Base-by-base conservation (phyloP, 2,329 filamentous ascomycete genomes). In the Aspergillus unguis region DNA sequence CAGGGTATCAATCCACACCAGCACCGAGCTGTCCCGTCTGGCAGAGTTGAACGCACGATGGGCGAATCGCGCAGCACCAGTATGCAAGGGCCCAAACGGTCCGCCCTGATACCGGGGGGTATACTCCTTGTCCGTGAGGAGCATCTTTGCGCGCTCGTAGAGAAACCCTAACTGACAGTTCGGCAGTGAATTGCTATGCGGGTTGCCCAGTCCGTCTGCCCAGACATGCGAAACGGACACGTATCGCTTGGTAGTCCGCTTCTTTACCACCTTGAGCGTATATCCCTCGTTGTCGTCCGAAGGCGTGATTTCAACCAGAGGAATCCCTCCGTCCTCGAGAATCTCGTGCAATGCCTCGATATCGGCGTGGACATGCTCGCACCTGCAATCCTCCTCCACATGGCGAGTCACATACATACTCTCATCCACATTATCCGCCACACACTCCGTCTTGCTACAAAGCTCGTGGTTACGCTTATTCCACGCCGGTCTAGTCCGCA, bases 1-100 rank as follows among this genome's bases (percentile, higher is more conserved):
- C 26, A 46, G 6, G 28, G 44, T 46, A 46, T 38, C 44, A 28
- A 46, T 46, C 44, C 44, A 46, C 3, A 46, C 23, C 10, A 46
- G 25, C 11, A 46, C 44, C 37, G 33, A 37, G 29, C 38, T 11
- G 44, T 37, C 10, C 4, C 31, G 23, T 3, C 44, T 32, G 2
- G 17, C 6, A 4, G 32, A 23, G 6, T 38, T 38, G 32, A 23
- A 6, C 6, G 44, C 44, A 9, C 37, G 38, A 29, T 46, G 44
- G 5, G 25, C 44, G 17, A 46, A 4, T 38, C 33, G 44, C 28
- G 25, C 32, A 2, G 44, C 44, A 9, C 44, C 25, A 5, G 9
- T 28, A 23, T 46, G n/a, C 11, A 46, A 23, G 5, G 25, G 3
- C 9, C 44, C 44, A 38, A n/a, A 37, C 17, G 23, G 11, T 5